phyloP scores from a whole-genome alignment of 2,329 filamentous ascomycete genomes.

The Fonsecaea pedrosoi region DNA sequence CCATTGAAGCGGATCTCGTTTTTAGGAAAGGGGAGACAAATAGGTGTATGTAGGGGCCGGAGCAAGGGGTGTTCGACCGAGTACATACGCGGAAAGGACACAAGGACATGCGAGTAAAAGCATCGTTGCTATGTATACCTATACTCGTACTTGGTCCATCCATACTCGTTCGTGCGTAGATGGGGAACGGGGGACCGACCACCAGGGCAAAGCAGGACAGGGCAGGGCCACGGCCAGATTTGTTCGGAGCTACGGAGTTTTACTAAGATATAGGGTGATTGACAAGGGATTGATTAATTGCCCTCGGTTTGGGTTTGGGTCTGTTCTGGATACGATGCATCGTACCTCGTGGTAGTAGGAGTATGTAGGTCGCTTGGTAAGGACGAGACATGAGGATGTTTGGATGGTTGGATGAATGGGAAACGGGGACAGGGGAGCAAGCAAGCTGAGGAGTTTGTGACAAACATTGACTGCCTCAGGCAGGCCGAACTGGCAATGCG shows the following conservation, averaged over 20 bases:
- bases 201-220: neutral
- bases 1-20: slow-evolving; percentile 11
- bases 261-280: neutral
- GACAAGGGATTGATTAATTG: neutral
- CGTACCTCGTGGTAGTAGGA: neutral
- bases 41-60: slow-evolving; percentile 5
- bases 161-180: neutral
- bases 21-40: neutral
- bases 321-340: neutral
- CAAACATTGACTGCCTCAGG: too few species aligned
- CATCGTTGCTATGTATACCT: too few species aligned
- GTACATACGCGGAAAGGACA: neutral
- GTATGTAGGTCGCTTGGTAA: too few species aligned
- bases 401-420: too few species aligned
- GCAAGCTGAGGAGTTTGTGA: too few species aligned
- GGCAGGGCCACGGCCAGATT: neutral
- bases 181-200: slow-evolving; percentile 7
- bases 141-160: too few species aligned
- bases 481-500: too few species aligned
- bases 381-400: too few species aligned
- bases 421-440: too few species aligned
- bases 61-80: neutral
- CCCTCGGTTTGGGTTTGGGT: neutral
- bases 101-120: neutral
- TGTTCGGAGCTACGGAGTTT: slow-evolving; percentile 16